A percentile compares a stretch with the other conserved stretches of the same genome.
phyloP scores from a whole-genome alignment of 768 basidiomycete species.

The Suillus clintonianus region DNA sequence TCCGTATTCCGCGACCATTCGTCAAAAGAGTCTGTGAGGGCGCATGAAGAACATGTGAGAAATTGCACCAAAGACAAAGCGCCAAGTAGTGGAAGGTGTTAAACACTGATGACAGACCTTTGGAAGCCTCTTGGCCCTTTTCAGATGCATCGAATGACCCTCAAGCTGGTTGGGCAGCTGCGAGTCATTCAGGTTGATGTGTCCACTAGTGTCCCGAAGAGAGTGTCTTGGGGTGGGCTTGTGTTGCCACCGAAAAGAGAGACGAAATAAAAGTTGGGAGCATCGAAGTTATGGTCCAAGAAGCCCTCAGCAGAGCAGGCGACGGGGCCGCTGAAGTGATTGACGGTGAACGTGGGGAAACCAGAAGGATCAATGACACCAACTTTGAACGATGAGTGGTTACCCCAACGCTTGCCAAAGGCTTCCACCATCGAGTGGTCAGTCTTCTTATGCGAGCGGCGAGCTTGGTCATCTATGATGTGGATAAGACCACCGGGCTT shows the following conservation, averaged over 20 bases:
- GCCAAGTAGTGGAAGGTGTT: neutral
- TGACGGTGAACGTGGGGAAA: constrained; percentile 85
- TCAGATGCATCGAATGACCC: no score
- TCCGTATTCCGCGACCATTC: no score
- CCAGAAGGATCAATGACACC: constrained; percentile 76
- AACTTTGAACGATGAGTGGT: constrained; percentile 88
- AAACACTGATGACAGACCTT: neutral
- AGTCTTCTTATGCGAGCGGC: constrained; percentile 84
- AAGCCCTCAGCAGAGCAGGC: constrained; percentile 91
- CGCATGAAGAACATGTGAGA: neutral
- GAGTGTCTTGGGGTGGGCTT: constrained; percentile 87
- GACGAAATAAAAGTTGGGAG: constrained; percentile 91
- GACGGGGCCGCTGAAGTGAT: constrained; percentile 89
- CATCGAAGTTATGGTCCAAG: constrained; percentile 85
- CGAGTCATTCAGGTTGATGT: constrained; percentile 94
- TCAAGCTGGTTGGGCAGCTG: constrained; percentile 95
- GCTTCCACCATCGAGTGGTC: constrained; percentile 95
- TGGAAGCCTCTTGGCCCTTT: neutral
- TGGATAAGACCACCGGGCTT: constrained; percentile 90
- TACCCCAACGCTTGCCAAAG: constrained; percentile 91
- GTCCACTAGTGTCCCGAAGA: constrained; percentile 87
- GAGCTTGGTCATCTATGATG: constrained; percentile 97
- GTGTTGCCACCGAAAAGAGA: constrained; percentile 87
- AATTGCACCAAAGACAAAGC: no score
- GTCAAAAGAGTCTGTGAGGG: neutral